Base-by-base conservation (phyloP, 441 rosid species). In the Erodium trifolium region DNA sequence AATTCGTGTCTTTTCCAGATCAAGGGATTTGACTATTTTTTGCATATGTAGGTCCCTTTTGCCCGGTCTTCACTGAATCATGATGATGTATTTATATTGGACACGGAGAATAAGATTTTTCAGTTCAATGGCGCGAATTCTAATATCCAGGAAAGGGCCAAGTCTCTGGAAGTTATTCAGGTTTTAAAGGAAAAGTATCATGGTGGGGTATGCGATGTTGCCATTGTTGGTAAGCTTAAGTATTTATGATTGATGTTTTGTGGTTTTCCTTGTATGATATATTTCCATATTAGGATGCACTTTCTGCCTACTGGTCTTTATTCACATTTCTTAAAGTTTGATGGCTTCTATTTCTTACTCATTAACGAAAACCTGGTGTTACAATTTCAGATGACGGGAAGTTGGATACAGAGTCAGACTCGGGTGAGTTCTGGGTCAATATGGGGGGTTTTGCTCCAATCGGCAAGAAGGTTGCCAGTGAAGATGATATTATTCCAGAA, bases 401-500 rank as follows among this genome's bases (percentile, higher is more conserved):
- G 79, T 80, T 95, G 75, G 98, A 95, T 80, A 89, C 98, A 8
- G 96, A 91, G 80, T 95, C 98, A 37, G 99, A 96, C 77, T 92
- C 98, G 0, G 99, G 99, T 70, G 99, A 88, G 77, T 96, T 96
- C 74, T 92, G 99, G 99, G 98, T 92, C 71, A 93, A 92, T 64
- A 82, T 92, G 75, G 99, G 99, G 78, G 99, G 99, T 62, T 95
- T 95, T 83, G 97, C 99, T 74, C 98, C 99, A 57, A 89, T 95
- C 31, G 91, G 88, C 72, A 92, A 88, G 87, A 95, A 95, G 76
- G 88, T 88, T 76, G 68, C 81, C 16, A 75, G 74, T 72, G 99
- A 95, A 68, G 97, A 95, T 75, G 98, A 95, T 39, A 71, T 79
- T 73, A 73, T 84, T 66, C 85, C 84, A 0, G 97, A 89, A 78